These are phyloP conservation scores for Barnettozyma vustinii DNA, from an alignment of 805 yeast species.

Conservation along the genomic window DNA sequence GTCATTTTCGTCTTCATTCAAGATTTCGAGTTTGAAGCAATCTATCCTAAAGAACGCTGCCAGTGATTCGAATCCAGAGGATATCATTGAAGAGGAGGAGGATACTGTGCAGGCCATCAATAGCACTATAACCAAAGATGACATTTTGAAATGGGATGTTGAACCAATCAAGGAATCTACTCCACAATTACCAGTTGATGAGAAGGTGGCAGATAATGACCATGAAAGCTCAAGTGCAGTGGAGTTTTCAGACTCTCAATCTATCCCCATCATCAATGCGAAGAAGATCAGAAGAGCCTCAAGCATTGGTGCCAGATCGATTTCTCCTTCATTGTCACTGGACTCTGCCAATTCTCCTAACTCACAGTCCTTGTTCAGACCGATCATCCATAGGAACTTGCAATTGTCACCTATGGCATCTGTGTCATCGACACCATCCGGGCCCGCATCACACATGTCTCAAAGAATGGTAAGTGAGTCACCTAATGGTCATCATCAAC, in stretches of 20 bases:
- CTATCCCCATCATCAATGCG: slow-evolving; percentile 17
- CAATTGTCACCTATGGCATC: slow-evolving; percentile 4
- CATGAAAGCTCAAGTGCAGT: slow-evolving; percentile 19
- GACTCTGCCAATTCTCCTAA: slow-evolving; percentile 15
- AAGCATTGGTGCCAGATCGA: slow-evolving; percentile 15
- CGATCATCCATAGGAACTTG: slow-evolving; percentile 4
- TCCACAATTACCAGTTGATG: background rate
- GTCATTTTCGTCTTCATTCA: slow-evolving; percentile 12
- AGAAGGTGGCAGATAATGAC: background rate
- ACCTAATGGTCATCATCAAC: background rate
- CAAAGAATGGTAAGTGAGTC: background rate
- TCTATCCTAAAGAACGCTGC: slow-evolving; percentile 10
- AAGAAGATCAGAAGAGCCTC: slow-evolving; percentile 3
- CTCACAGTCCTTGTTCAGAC: slow-evolving; percentile 14
- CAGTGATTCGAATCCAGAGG: background rate
- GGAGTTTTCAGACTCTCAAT: slow-evolving; percentile 13
- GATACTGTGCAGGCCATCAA: slow-evolving; percentile 8
- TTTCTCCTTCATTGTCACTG: slow-evolving; percentile 21
- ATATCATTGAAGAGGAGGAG: slow-evolving; percentile 19
- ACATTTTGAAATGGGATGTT: slow-evolving; percentile 19
- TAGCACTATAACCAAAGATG: slow-evolving; percentile 14
- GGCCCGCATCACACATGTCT: background rate
- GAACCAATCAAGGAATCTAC: background rate
- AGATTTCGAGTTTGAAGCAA: slow-evolving; percentile 15
- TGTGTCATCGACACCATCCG: background rate